Base-by-base conservation (phyloP, 371 early-diverging fungal genomes). In the Mucor indicus region DNA sequence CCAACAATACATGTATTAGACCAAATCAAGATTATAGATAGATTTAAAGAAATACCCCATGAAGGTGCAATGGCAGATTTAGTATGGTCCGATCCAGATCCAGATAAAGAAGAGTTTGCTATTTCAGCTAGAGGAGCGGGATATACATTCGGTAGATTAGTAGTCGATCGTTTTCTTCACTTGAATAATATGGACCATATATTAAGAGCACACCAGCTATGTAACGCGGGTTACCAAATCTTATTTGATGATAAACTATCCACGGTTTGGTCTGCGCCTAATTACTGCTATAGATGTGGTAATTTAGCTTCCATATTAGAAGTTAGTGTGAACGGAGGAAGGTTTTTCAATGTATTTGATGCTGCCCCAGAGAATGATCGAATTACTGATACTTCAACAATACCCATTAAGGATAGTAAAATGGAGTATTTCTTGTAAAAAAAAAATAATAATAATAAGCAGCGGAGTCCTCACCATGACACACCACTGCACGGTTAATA, bases 1-100 rank as follows among this genome's bases (percentile, higher is more conserved):
- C 98, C 98, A 1, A 89, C 90, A 0, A 81, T 97, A 21, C 90
- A 92, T 55, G 89, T 87, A 4, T 67, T 99, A 50, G 95, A 98
- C 69, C 93, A 96, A 66, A 93, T 99, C 50, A 81, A 83, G 53
- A 82, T 86, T 17, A 83, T 98, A 41, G 93, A 96, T 58, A 72
- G 98, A 48, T 91, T 92, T 59, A 75, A 87, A 75, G 97, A 98
- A 67, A 90, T 97, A 30, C 98, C 99, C 4, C 95, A 96, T 62
- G 94, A 95, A 67, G 99, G 99, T n/a, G 86, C 92, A 4, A 97
- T 99, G 91, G 95, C 96, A 23, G 99, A 99, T 68, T 69, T 99
- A 15, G 91, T 98, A n/a, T 98, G 99, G 99, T 93, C 94, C 11
- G 99, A 98, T 77, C 99, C 99, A 4, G 84, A 86, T 56, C 79